Percentiles rank a stretch among this genome's conserved stretches.
These are phyloP conservation scores for Trichoderma aggressivum DNA, from an alignment of 2,329 filamentous ascomycete genomes.

Conservation along the genomic window DNA sequence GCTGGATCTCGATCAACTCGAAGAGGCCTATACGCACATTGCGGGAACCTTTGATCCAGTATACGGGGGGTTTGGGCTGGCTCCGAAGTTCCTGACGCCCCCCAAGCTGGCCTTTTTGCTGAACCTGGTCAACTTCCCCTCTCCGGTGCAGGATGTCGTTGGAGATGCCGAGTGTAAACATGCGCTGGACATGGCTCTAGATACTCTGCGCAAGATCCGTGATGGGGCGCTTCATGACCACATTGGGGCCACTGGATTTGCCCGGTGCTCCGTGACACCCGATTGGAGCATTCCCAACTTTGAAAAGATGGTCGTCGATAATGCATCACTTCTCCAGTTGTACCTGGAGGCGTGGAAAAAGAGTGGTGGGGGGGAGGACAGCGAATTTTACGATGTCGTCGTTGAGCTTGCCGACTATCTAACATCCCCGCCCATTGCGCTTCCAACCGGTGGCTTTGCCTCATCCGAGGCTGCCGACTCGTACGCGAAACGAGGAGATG, in stretches of 20 bases:
- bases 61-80: conserved; percentile 74
- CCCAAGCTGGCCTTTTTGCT: conserved; percentile 81
- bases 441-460: conserved; percentile 70
- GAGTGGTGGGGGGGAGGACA: conserved; percentile 47
- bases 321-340: conserved; percentile 76
- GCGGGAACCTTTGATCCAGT: conserved; percentile 73
- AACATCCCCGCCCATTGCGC: conserved; percentile 64
- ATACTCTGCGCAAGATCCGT: conserved; percentile 72
- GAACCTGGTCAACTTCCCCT: conserved; percentile 67
- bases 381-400: conserved; percentile 73
- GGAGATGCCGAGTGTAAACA: conserved; percentile 72
- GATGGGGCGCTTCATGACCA: conserved; percentile 56
- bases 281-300: conserved; percentile 96
- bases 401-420: conserved; percentile 86
- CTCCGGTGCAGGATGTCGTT: conserved; percentile 79
- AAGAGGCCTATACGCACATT: conserved; percentile 84
- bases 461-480: conserved; percentile 92
- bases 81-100: conserved; percentile 88
- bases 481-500: conserved; percentile 66
- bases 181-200: conserved; percentile 74
- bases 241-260: conserved; percentile 51
- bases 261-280: conserved; percentile 80
- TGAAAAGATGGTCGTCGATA: conserved; percentile 95
- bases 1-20: conserved; percentile 83
- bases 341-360: conserved; percentile 84